Evolutionary conservation across 202 grass and related monocot genomes (phyloP), one percentile per base, ranked within the genome.

Genomic region (Cymbopogon flexuosus): DNA sequence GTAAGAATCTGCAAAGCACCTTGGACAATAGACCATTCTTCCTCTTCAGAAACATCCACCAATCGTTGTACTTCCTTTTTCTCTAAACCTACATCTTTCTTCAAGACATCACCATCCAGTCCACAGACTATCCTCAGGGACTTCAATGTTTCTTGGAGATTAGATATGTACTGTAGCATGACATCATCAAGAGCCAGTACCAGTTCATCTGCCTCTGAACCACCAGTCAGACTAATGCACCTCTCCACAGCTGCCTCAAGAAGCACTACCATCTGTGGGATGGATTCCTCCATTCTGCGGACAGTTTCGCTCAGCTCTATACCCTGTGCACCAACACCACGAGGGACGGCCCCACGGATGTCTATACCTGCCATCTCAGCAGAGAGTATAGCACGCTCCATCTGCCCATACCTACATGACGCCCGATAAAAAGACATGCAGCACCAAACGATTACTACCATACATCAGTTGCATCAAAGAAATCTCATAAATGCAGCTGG

Each of bases 21-120:
- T 88, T 99, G 96, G 62, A 99, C 92, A 88, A 99, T 99, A 34
- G 96, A 93, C 96, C 96, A 99, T 79, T 99, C 96, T 79, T 99
- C 96, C 85, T 99, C 96, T 82, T 99, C 96, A 62, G 96, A 99
- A 43, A 95, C 90, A 91, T 94, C 92, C 47, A 78, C 52, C 57
- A 68, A 62, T 66, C 86, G 81, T 54, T 81, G 79, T 46, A 87
- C 86, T 83, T 90, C 90, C 45, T 81, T 93, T 89, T 88, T 97
- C 65, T 92, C 90, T 46, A 86, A 73, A 57, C 73, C 84, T 41
- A 41, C 11, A 83, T 93, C 92, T 60, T 83, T 92, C 56, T 73
- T 96, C 11, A 70, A 68, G 80, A 62, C 63, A 63, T 89, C 89
- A 81, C 65, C 81, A 78, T 93, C 96, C 78, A 98, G 70, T 14